Evolutionary conservation across 306 rosid genomes (phyloP).

Genomic region (Prinsepia uniflora): DNA sequence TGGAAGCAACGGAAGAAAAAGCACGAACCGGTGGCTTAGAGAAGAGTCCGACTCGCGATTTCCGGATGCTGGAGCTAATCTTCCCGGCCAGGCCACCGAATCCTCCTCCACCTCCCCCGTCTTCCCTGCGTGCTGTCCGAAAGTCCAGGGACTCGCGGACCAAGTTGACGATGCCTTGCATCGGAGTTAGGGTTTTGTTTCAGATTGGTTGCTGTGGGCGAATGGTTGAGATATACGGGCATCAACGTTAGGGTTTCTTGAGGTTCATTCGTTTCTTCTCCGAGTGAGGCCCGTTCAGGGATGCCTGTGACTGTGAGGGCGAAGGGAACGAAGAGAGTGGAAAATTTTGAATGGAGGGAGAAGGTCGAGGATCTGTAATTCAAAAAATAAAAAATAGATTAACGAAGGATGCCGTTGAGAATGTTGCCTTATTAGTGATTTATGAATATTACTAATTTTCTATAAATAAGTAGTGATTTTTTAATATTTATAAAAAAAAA

Average conservation of each 20-base stretch:
- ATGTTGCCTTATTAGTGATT: not conserved
- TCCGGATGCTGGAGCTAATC: slow-evolving; percentile 70
- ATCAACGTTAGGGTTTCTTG: slow-evolving; percentile 26
- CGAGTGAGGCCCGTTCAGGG: not conserved
- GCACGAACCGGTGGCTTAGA: slow-evolving; percentile 42
- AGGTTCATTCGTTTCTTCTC: slow-evolving; percentile 12
- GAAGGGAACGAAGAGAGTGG: not conserved
- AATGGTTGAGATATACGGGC: not conserved
- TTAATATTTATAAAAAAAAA: no score
- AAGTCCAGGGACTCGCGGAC: slow-evolving; percentile 78
- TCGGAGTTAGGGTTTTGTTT: slow-evolving; percentile 17
- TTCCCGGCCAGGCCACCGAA: slow-evolving; percentile 64
- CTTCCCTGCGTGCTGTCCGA: slow-evolving; percentile 31
- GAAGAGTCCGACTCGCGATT: slow-evolving; percentile 63
- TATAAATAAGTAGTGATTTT: no score
- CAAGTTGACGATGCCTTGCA: slow-evolving; percentile 77
- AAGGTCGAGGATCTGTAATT: slow-evolving; percentile 26
- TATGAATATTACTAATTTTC: no score
- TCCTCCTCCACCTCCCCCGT: slow-evolving; percentile 43
- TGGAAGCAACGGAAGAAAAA: slow-evolving; percentile 33
- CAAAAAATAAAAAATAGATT: slow-evolving; percentile 15
- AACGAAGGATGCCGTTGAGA: no score
- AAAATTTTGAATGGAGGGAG: slow-evolving; percentile 36
- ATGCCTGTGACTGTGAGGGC: not conserved
- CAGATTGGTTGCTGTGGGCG: not conserved